Percentiles rank a stretch among this genome's conserved stretches.
These are phyloP conservation scores for Tetrapisispora nanseiensis DNA, from an alignment of 805 yeast species.

Conservation along the genomic window DNA sequence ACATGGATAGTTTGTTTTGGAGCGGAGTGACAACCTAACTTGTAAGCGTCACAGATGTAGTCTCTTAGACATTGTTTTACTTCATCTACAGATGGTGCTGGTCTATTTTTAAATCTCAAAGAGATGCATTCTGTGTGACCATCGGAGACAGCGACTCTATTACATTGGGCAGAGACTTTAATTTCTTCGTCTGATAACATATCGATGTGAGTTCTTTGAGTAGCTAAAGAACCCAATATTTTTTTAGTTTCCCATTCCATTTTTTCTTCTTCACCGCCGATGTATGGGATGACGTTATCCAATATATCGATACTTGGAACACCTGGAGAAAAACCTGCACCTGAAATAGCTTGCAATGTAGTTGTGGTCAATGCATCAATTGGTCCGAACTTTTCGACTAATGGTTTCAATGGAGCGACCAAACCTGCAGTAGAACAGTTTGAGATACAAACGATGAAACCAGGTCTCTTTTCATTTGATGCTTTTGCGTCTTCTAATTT, in stretches of 20 bases:
- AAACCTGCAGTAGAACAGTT: conserved; percentile 98
- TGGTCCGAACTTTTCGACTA: conserved; percentile 84
- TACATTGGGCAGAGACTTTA: conserved; percentile 91
- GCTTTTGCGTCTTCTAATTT: conserved; percentile 40
- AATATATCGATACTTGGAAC: conserved; percentile 89
- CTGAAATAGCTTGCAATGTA: conserved; percentile 94
- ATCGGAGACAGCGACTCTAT: conserved; percentile 92
- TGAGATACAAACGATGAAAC: conserved; percentile 88
- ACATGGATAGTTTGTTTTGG: conserved; percentile 89
- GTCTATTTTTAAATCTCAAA: conserved; percentile 67
- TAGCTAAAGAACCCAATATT: conserved; percentile 61
- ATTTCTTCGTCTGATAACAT: conserved; percentile 58
- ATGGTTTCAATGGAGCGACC: conserved; percentile 94
- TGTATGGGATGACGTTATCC: conserved; percentile 91
- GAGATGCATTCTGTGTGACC: conserved; percentile 97
- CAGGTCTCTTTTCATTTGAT: conserved; percentile 50
- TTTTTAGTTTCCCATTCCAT: conserved; percentile 97
- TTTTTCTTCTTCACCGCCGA: conserved; percentile 95
- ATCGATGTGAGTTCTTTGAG: conserved; percentile 44
- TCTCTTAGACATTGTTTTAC: conserved; percentile 60
- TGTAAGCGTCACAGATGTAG: conserved; percentile 75
- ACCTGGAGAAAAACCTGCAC: conserved; percentile 98
- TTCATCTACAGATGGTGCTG: conserved; percentile 77
- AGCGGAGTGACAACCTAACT: conserved; percentile 79
- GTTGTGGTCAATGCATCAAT: conserved; percentile 78